Conservation (phyloP, 2,329 filamentous ascomycete genomes). For the Apiospora koreana region DNA sequence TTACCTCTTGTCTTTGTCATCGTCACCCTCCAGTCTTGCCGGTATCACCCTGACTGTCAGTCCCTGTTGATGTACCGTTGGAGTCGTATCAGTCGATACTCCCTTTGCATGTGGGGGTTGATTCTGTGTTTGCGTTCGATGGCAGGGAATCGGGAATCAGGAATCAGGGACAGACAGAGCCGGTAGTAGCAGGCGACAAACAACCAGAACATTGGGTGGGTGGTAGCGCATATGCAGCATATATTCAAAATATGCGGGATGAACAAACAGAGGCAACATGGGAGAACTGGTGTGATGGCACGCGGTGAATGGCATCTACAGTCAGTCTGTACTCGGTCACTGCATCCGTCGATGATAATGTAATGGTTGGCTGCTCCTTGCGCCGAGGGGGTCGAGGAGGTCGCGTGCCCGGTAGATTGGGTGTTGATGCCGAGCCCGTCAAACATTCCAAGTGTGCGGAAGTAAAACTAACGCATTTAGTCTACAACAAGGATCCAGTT, state of each 20-base stretch:
- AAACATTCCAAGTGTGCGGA: background rate
- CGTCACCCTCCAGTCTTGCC: background rate
- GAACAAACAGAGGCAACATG: background rate
- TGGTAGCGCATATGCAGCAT: slow-evolving; percentile 9
- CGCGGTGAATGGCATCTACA: background rate
- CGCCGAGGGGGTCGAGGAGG: too few species aligned
- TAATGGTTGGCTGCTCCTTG: background rate
- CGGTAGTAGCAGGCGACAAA: background rate
- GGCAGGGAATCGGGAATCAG: background rate
- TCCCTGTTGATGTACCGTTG: background rate
- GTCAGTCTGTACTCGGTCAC: background rate
- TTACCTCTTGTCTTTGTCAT: background rate
- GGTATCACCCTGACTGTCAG: background rate
- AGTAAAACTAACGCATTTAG: background rate
- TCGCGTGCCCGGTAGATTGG: background rate
- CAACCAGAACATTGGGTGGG: background rate
- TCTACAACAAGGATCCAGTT: background rate
- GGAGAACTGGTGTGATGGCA: background rate
- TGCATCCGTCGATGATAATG: background rate
- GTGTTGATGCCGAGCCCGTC: background rate
- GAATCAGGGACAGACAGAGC: background rate
- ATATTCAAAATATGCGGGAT: background rate
- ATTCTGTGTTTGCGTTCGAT: background rate
- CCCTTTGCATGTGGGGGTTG: background rate
- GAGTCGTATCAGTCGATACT: background rate